Base-by-base conservation (phyloP, 495 filamentous ascomycete species). In the Aspergillus panamensis region DNA sequence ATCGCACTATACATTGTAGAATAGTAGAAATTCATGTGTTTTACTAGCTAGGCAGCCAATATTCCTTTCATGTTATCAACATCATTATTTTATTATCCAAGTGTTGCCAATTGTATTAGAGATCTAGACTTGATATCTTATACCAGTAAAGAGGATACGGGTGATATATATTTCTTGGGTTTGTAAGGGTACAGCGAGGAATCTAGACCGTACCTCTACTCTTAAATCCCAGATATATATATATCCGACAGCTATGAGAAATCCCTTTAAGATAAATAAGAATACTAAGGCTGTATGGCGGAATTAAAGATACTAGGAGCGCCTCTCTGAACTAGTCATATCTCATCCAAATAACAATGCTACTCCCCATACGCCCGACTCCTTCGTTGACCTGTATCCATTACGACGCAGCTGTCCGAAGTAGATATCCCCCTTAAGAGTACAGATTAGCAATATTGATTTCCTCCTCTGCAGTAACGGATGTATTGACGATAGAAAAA, bases 291-390 rank as follows among this genome's bases (percentile, higher is more conserved):
- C 8, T 39, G 14, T 39, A 39, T 39, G 35, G 1, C 3, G 8
- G 14, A n/a, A 39, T 39, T 3, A 12, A 4, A 10, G 35, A 39
- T 39, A 39, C 35, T n/a, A 12, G 35, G 35, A 39, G 35, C 35
- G 14, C 14, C 35, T n/a, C 35, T 8, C 6, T 39, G n/a, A 39
- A 13, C 35, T 6, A 19, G 19, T 52, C 30, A 20, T 17, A 48
- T 49, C 20, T 48, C 44, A n/a, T 19, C 44, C 44, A 19, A 52
- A 20, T 40, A 21, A 39, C 42, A 39, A 25, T 39, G 35, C 29
- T n/a, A 20, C 13, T 51, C 51, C 14, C 54, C 32, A 30, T 53
- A 53, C 57, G 57, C 50, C 57, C 37, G 35, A 54, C 51, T 54
- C 57, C 57, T 33, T 3, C 33, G 33, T 37, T 39, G 5, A 25